Evolutionary conservation across 306 rosid genomes (phyloP).

Genomic region (Oxytropis ochrocephala): DNA sequence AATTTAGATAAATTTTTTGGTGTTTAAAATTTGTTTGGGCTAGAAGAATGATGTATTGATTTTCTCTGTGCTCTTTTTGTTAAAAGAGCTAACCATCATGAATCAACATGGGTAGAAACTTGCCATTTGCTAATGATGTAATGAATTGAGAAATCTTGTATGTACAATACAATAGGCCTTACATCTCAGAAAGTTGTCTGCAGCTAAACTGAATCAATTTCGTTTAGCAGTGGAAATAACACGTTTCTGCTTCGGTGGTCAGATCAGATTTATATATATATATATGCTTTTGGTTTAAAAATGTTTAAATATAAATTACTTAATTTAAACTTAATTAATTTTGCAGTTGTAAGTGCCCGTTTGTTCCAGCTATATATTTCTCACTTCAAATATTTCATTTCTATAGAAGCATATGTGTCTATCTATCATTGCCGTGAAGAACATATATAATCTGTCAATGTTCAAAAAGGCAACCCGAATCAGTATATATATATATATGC

Average conservation of each 20-base stretch:
- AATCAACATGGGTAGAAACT: slow-evolving; percentile 36
- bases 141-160: slow-evolving; percentile 37
- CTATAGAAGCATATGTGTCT: too few relatives aligned
- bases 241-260: background rate
- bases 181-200: slow-evolving; percentile 29
- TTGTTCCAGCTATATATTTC: too few relatives aligned
- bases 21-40: slow-evolving; percentile 40
- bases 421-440: background rate
- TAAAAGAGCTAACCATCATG: slow-evolving; percentile 44
- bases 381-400: too few relatives aligned
- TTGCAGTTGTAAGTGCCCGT: too few relatives aligned
- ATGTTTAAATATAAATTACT: too few relatives aligned
- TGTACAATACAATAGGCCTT: slow-evolving; percentile 43
- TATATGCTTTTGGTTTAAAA: background rate
- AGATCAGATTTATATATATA: too few relatives aligned
- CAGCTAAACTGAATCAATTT: slow-evolving; percentile 34
- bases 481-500: slow-evolving; percentile 31
- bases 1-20: slow-evolving; percentile 46
- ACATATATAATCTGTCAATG: slow-evolving; percentile 14
- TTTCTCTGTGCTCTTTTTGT: slow-evolving; percentile 36
- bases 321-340: too few relatives aligned
- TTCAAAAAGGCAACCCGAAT: background rate
- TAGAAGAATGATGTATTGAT: slow-evolving; percentile 39
- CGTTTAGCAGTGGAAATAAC: slow-evolving; percentile 21
- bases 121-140: slow-evolving; percentile 49